These are phyloP conservation scores for Aureobasidium sp. DNA, from an alignment of 2,329 filamentous ascomycete genomes.

Conservation along the genomic window DNA sequence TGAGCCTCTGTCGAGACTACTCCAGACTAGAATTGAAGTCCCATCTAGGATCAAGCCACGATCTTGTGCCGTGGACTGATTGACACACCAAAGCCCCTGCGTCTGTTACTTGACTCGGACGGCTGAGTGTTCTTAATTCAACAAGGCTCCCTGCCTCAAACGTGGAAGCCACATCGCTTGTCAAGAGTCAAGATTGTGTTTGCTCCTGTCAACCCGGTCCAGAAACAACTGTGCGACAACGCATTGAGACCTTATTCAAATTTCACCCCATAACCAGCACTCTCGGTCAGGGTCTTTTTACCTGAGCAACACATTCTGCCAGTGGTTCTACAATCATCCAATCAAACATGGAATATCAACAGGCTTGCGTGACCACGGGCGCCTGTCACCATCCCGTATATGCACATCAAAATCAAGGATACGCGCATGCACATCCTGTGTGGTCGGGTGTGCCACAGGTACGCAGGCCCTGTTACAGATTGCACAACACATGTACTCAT, in stretches of 20 bases:
- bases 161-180: constrained; percentile 4
- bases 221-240: not conserved
- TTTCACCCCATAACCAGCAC: not conserved
- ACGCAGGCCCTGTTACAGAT: not conserved
- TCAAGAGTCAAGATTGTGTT: not conserved
- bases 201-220: not conserved
- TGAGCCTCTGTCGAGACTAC: not conserved
- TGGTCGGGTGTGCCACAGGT: constrained; percentile 1
- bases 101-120: constrained; percentile 1
- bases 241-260: not conserved
- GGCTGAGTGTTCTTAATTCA: not conserved
- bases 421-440: not conserved
- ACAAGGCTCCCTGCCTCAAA: not conserved
- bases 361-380: not conserved
- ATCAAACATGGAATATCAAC: not conserved
- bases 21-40: not conserved
- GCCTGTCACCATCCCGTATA: not conserved
- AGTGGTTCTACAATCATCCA: not conserved
- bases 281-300: not conserved
- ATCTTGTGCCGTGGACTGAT: not conserved
- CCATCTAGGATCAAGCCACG: not conserved
- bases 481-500: not conserved
- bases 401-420: constrained; percentile 1
- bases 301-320: not conserved
- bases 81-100: constrained; percentile 10